Conservation (phyloP, 345 rosid species). For the Erucastrum elatum region DNA sequence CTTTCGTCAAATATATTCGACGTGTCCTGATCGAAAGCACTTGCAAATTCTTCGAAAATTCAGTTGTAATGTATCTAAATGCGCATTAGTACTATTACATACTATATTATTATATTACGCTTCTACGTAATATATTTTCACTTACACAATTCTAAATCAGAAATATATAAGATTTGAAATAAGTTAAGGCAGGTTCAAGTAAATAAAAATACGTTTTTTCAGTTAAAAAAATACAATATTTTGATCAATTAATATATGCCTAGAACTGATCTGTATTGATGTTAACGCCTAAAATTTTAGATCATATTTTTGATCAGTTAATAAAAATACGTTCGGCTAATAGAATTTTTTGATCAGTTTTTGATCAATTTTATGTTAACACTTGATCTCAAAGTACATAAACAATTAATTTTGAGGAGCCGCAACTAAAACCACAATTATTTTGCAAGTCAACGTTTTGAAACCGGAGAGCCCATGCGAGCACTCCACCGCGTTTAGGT, state of each 20-base stretch:
- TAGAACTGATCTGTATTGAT: no score
- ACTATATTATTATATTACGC: no score
- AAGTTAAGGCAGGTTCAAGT: background rate
- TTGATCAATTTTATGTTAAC: background rate
- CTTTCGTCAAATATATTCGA: background rate
- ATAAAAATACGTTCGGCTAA: background rate
- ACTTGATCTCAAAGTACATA: slow-evolving; percentile 16
- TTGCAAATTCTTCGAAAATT: no score
- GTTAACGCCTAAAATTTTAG: no score
- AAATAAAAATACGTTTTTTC: background rate
- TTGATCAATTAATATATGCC: no score
- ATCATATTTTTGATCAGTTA: no score
- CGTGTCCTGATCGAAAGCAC: background rate
- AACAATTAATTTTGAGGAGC: background rate
- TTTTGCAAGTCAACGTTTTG: slow-evolving; percentile 27
- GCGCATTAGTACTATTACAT: no score
- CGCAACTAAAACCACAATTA: background rate
- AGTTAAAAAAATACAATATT: no score
- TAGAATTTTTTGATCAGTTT: background rate
- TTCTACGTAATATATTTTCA: background rate
- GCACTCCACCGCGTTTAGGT: slow-evolving; percentile 12
- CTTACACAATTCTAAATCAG: background rate
- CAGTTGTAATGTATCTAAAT: no score
- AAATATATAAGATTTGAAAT: background rate
- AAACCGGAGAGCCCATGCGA: slow-evolving; percentile 19